Base-by-base conservation (phyloP, 371 early-diverging fungal genomes). In the Syncephalastrum racemosum region DNA sequence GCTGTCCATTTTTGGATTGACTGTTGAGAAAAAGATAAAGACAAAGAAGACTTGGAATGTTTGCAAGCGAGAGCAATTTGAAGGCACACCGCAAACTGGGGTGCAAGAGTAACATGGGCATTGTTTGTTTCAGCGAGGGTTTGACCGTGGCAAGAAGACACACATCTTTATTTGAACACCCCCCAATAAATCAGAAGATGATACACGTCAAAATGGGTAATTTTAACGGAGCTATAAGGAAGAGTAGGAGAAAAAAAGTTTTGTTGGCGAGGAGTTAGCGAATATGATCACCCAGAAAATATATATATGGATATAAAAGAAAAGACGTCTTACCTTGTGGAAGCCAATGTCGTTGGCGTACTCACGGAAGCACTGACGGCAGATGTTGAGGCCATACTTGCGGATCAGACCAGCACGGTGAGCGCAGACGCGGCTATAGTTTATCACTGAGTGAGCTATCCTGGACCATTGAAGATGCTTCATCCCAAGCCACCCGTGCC, bases 361-460 rank as follows among this genome's bases (percentile, higher is more conserved):
- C 86, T 99, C 97, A 84, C 99, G 97, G 93, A 99, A 99, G 91
- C 99, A 99, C 87, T 99, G 98, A 88, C 99, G 94, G 92, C 99
- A 99, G 71, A 99, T 84, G 89, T 97, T 91, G 63, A 99, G 83
- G 67, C 88, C 90, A 89, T 98, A 98, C 89, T 98, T 99, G 88
- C 99, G 96, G 86, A 99, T 99, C 71, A 99, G 88, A 88, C 99
- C 99, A 70, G 96, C 96, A 71, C 90, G 94, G 90, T 99, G 97
- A 63, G 94, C 88, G 84, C 95, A 96, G 79, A 97, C 96, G 70
- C 99, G 95, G 90, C 96, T 93, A 71, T 54, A 22, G 43, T 31
- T 31, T 31, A 31, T 31, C 36, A 31, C 12, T 10, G 10, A 31
- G 36, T 31, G 36, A 31, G 36, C 36, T 10, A 27, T 15, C 41